These are phyloP conservation scores for Suillus lakei DNA, from an alignment of 768 basidiomycete genomes.

Conservation along the genomic window DNA sequence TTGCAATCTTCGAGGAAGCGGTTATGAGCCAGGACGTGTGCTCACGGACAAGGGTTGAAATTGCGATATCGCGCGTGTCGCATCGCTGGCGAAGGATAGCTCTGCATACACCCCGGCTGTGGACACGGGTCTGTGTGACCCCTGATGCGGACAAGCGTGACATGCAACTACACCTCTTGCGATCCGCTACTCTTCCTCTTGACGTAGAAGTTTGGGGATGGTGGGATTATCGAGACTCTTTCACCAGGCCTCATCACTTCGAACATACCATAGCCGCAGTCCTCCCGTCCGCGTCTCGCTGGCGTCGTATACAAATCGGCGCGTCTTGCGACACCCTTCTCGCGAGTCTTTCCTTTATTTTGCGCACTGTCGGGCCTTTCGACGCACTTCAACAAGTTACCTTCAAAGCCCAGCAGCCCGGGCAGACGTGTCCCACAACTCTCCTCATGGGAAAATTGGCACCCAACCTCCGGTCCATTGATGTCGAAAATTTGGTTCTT, in stretches of 20 bases:
- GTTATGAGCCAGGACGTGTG: slow-evolving; percentile 28
- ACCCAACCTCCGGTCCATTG: slow-evolving; percentile 30
- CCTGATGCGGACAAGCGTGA: slow-evolving; percentile 18
- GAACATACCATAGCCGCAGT: slow-evolving; percentile 30
- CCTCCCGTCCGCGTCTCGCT: slow-evolving; percentile 30
- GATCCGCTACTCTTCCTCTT: slow-evolving; percentile 16
- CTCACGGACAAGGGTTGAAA: slow-evolving; percentile 25
- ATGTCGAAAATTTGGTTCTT: slow-evolving; percentile 33
- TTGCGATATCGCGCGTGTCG: slow-evolving; percentile 33
- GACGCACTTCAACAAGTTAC: slow-evolving; percentile 31
- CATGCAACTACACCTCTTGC: not conserved
- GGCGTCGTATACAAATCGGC: slow-evolving; percentile 33
- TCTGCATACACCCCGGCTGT: slow-evolving; percentile 34
- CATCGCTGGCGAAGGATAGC: slow-evolving; percentile 38
- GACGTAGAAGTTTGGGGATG: slow-evolving; percentile 33
- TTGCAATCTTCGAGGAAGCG: slow-evolving; percentile 36
- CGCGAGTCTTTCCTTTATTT: slow-evolving; percentile 32
- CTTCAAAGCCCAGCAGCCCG: slow-evolving; percentile 35
- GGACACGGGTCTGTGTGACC: slow-evolving; percentile 31
- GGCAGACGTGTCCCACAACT: slow-evolving; percentile 31
- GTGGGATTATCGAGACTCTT: slow-evolving; percentile 35
- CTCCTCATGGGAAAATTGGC: slow-evolving; percentile 24
- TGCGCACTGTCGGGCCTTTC: slow-evolving; percentile 23
- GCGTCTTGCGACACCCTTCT: slow-evolving; percentile 34
- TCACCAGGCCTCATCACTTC: slow-evolving; percentile 25